Conservation (phyloP, 2,329 filamentous ascomycete species). For the Ascochyta fabae region DNA sequence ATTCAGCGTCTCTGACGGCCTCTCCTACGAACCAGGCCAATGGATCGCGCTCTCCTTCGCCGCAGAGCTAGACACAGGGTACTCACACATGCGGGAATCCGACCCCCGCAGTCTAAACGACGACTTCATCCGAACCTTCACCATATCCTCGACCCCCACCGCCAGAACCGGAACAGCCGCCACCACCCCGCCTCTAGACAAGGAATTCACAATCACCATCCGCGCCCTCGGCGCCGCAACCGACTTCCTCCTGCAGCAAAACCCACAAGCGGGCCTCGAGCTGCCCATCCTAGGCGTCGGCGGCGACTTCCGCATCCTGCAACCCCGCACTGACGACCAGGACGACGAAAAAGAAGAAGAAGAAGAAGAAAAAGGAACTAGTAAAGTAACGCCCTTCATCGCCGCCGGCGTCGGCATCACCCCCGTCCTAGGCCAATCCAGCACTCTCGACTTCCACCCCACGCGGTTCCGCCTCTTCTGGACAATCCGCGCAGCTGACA, state of each 20-base stretch:
- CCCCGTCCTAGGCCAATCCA: conserved; percentile 65
- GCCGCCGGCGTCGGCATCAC: conserved; percentile 86
- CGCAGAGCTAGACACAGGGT: conserved; percentile 72
- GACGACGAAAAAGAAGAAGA: no score
- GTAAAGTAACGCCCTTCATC: conserved; percentile 63
- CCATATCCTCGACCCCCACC: conserved; percentile 68
- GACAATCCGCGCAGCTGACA: conserved; percentile 68
- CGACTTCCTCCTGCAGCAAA: conserved; percentile 28
- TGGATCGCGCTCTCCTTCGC: conserved; percentile 79
- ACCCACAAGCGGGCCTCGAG: neutral
- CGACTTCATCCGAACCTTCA: conserved; percentile 84
- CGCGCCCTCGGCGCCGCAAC: conserved; percentile 74
- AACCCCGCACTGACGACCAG: conserved; percentile 23
- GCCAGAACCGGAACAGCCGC: no score
- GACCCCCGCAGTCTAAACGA: conserved; percentile 83
- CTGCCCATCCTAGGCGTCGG: conserved; percentile 69
- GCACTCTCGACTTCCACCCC: neutral
- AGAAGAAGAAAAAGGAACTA: neutral
- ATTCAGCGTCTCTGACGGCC: conserved; percentile 56
- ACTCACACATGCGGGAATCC: conserved; percentile 82
- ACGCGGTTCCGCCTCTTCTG: conserved; percentile 66
- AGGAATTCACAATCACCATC: conserved; percentile 74
- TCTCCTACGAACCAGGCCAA: conserved; percentile 71
- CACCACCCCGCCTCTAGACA: no score
- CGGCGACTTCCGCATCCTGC: conserved; percentile 63